Evolutionary conservation across 495 filamentous ascomycete species (phyloP).

Genomic region (Xylaria telfairii): DNA sequence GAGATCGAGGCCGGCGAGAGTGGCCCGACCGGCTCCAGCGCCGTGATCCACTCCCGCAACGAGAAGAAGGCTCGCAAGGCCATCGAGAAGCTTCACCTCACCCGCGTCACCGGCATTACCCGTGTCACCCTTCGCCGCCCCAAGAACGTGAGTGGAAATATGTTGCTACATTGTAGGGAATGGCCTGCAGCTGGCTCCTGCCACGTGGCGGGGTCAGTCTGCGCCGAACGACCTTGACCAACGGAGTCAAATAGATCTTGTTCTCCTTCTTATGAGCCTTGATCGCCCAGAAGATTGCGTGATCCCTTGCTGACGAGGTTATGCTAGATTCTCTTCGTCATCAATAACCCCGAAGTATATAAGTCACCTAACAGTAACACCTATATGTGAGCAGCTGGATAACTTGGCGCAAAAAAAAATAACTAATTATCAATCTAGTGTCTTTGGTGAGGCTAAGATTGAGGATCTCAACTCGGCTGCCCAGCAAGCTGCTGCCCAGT

Average conservation of each 20-base stretch:
- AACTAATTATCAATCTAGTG: slow-evolving; percentile 59
- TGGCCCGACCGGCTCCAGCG: slow-evolving; percentile 80
- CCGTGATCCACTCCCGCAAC: slow-evolving; percentile 94
- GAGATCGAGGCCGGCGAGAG: slow-evolving; percentile 71
- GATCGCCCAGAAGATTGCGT: neutral
- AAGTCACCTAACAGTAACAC: slow-evolving; percentile 98
- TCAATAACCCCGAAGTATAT: slow-evolving; percentile 99
- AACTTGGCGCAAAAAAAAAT: neutral
- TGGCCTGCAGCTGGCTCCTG: neutral
- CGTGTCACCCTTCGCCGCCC: slow-evolving; percentile 95
- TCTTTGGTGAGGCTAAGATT: slow-evolving; percentile 99
- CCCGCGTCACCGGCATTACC: slow-evolving; percentile 95
- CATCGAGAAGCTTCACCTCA: slow-evolving; percentile 96
- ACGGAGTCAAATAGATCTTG: neutral
- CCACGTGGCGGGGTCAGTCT: neutral
- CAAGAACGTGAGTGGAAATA: slow-evolving; percentile 82
- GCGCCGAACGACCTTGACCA: slow-evolving; percentile 3
- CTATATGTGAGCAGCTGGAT: slow-evolving; percentile 81
- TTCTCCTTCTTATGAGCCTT: slow-evolving; percentile 8
- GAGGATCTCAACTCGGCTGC: slow-evolving; percentile 98
- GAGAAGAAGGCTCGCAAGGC: slow-evolving; percentile 99
- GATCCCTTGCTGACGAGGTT: neutral
- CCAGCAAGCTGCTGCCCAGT: slow-evolving; percentile 87
- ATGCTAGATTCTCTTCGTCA: slow-evolving; percentile 92
- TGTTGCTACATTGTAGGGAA: neutral